Base-by-base conservation (phyloP, 371 early-diverging fungal species). In the Mortierella sp. region DNA sequence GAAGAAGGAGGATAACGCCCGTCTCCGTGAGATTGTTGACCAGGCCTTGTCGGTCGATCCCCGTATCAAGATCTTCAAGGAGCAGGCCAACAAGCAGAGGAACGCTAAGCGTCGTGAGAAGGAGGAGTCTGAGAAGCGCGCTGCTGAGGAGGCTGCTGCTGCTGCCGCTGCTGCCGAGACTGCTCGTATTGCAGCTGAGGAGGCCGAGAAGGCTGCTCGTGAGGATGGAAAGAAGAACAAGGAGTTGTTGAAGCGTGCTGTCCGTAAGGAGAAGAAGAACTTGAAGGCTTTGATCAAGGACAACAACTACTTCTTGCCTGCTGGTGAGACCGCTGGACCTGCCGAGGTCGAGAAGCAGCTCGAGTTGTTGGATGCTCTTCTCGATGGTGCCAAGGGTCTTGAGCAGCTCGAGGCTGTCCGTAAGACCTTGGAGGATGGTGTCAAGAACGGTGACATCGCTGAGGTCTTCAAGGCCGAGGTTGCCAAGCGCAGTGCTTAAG, bases 1-100 rank as follows among this genome's bases (percentile, higher is more conserved):
- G 64, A 98, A 99, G 93, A 97, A 96, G 89, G 97, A 97, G 83
- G 99, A 99, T 81, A 96, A 89, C 80, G 89, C 93, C 60, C 92
- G 98, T 78, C 79, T 97, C 21, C 91, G 89, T 71, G 88, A 87
- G 56, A 80, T 99, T 49, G 93, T 97, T 41, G 97, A 96, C 78
- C 84, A 85, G 48, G 95, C 95, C 53, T 71, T 94, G 67, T 82
- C 84, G 66, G 57, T 86, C 17, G 99, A 99, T 83, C 98, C 97
- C 55, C 94, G 99, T 71, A 94, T 98, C 82, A 85, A 83, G 64
- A 66, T 83, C 60, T 96, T 94, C 90, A 94, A 92, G 84, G 93
- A 95, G 80, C 92, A 92, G 64, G 98, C 96, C 59, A 92, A 92
- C 86, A 84, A 85, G 78, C 90, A 88, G 44, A 93, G 95, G 72